Percentiles rank a stretch among this genome's conserved stretches.
Conservation (phyloP, 2,329 filamentous ascomycete species). For the Penicillium sp. region DNA sequence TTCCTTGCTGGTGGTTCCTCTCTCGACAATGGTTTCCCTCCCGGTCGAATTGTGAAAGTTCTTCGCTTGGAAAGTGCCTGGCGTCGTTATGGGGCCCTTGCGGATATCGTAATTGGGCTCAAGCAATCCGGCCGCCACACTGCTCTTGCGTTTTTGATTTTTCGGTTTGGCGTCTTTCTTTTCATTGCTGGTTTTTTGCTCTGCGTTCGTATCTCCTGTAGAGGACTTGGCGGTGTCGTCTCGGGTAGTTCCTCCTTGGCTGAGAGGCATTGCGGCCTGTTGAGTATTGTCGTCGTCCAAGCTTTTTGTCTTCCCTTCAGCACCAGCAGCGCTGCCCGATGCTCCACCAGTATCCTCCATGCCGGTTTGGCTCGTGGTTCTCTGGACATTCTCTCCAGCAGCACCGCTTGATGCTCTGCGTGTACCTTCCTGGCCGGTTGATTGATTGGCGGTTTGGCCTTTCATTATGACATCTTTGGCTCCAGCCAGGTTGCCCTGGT, state of each 20-base stretch:
- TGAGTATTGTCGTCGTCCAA: slow-evolving; percentile 9
- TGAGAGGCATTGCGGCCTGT: slow-evolving; percentile 6
- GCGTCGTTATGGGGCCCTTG: slow-evolving; percentile 19
- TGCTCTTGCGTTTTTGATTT: not conserved
- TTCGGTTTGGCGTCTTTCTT: not conserved
- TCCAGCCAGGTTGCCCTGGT: slow-evolving; percentile 9
- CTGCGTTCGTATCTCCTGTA: not conserved
- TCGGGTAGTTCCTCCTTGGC: not conserved
- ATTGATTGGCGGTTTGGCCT: slow-evolving; percentile 7
- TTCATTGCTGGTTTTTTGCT: not conserved
- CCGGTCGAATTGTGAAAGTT: slow-evolving; percentile 5
- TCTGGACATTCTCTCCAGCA: slow-evolving; percentile 10
- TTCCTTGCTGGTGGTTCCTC: slow-evolving; percentile 7
- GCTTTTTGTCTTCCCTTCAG: slow-evolving; percentile 3
- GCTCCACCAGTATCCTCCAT: not conserved
- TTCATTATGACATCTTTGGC: slow-evolving; percentile 13
- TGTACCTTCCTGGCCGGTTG: slow-evolving; percentile 4
- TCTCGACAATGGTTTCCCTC: not conserved
- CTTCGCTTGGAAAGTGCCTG: slow-evolving; percentile 10
- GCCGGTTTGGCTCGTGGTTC: slow-evolving; percentile 4
- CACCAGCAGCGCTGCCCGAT: not conserved
- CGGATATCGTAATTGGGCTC: slow-evolving; percentile 21
- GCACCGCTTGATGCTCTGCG: slow-evolving; percentile 1
- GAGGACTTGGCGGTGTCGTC: not conserved
- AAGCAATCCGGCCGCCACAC: slow-evolving; percentile 5